phyloP scores from a whole-genome alignment of 345 rosid genomes.

The Brassica rapa region DNA sequence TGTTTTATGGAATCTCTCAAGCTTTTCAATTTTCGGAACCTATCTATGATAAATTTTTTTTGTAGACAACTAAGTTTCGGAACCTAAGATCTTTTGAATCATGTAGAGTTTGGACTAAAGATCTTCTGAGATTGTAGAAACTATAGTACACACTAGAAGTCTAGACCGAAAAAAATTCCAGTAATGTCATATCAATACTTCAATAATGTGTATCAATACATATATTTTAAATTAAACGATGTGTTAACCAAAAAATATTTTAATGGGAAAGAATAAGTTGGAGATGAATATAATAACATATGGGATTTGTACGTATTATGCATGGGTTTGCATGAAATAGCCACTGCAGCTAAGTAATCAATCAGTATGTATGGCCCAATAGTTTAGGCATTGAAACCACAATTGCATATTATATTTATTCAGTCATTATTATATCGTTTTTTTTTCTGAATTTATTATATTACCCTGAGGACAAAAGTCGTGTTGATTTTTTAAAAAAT shows the following conservation, averaged over 20 bases:
- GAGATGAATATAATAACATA: constrained; percentile 30
- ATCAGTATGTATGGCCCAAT: constrained; percentile 38
- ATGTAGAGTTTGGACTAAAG: constrained; percentile 14
- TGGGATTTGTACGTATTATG: constrained; percentile 43
- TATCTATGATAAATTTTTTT: neutral
- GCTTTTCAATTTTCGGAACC: neutral
- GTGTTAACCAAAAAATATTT: constrained; percentile 20
- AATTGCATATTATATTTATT: constrained; percentile 22
- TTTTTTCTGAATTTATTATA: constrained; percentile 27
- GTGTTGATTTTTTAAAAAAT: neutral
- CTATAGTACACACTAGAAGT: neutral
- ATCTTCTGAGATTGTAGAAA: constrained; percentile 26
- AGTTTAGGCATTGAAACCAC: constrained; percentile 33
- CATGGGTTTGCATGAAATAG: constrained; percentile 48
- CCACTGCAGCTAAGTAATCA: constrained; percentile 38
- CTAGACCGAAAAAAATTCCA: constrained; percentile 22
- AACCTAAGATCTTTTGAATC: neutral
- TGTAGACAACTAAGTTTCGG: neutral
- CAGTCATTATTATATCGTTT: constrained; percentile 17
- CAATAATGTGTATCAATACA: constrained; percentile 15
- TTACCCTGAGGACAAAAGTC: constrained; percentile 31
- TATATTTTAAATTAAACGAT: constrained; percentile 4
- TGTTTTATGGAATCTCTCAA: neutral
- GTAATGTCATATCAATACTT: neutral
- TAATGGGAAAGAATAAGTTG: constrained; percentile 34